These are phyloP conservation scores for Sutorius eximius DNA, from an alignment of 1,284 basidiomycete species.

Conservation along the genomic window DNA sequence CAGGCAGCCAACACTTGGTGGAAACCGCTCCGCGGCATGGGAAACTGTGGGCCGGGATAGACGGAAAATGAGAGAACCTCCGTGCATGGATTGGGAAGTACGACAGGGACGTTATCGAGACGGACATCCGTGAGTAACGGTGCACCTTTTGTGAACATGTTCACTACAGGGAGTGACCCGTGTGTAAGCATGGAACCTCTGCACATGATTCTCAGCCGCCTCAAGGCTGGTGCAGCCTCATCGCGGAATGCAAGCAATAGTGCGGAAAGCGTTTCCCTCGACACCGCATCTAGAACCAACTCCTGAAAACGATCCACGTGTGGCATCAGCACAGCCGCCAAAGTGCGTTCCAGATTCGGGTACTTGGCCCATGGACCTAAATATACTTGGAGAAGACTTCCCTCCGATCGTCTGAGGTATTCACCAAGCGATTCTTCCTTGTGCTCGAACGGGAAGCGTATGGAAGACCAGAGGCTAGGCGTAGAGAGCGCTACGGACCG, in stretches of 20 bases:
- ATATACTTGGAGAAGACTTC: constrained; percentile 34
- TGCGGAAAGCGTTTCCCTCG: constrained; percentile 31
- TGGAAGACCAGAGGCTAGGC: constrained; percentile 32
- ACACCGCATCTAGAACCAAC: constrained; percentile 31
- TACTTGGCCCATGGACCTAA: constrained; percentile 36
- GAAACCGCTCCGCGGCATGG: constrained; percentile 29
- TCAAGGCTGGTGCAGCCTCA: constrained; percentile 27
- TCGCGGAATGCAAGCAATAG: constrained; percentile 28
- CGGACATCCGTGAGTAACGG: constrained; percentile 32
- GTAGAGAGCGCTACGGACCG: constrained; percentile 34
- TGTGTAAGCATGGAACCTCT: constrained; percentile 33
- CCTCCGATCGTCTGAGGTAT: constrained; percentile 33
- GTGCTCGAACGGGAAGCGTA: constrained; percentile 34
- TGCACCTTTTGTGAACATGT: constrained; percentile 31
- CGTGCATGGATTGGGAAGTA: constrained; percentile 19
- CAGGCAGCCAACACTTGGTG: constrained; percentile 24
- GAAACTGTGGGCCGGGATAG: constrained; percentile 34
- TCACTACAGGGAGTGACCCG: constrained; percentile 24
- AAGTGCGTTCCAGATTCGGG: constrained; percentile 29
- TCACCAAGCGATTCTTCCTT: constrained; percentile 31
- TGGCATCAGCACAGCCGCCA: constrained; percentile 29
- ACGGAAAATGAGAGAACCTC: constrained; percentile 31
- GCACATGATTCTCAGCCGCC: constrained; percentile 31
- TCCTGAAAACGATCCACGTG: constrained; percentile 33
- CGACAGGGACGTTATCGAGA: constrained; percentile 32